Percentiles rank a stretch among this genome's conserved stretches.
These are phyloP conservation scores for Suillus bovinus DNA, from an alignment of 768 basidiomycete species.

Conservation along the genomic window DNA sequence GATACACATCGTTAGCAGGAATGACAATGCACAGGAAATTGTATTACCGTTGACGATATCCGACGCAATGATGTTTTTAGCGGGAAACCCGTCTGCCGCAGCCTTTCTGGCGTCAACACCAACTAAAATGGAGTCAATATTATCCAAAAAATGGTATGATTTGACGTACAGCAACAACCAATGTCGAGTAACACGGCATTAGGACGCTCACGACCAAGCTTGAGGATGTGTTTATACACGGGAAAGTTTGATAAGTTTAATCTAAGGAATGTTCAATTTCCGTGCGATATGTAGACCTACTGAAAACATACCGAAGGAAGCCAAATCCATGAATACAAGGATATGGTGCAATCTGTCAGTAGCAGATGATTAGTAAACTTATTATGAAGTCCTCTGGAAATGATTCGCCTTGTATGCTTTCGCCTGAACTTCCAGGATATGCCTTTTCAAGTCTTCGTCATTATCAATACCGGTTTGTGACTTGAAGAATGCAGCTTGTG, in stretches of 20 bases:
- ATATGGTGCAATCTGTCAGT: constrained; percentile 12
- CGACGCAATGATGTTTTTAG: constrained; percentile 37
- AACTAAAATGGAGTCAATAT: constrained; percentile 12
- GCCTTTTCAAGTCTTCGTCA: constrained; percentile 24
- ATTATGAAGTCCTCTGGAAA: neutral
- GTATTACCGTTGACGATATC: constrained; percentile 39
- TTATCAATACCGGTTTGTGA: constrained; percentile 26
- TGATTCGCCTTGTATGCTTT: constrained; percentile 27
- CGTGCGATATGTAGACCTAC: neutral
- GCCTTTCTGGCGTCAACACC: constrained; percentile 40
- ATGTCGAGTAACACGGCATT: constrained; percentile 44
- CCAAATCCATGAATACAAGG: constrained; percentile 27
- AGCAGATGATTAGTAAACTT: neutral
- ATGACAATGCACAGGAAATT: neutral
- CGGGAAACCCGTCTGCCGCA: constrained; percentile 43
- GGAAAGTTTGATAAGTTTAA: neutral
- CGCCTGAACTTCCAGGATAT: constrained; percentile 27
- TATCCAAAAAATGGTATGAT: neutral
- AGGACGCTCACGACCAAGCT: constrained; percentile 28
- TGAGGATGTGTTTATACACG: constrained; percentile 6
- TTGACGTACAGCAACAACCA: constrained; percentile 44
- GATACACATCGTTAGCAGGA: neutral
- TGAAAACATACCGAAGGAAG: constrained; percentile 20
- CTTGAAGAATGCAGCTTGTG: constrained; percentile 25
- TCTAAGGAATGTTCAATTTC: neutral